These are phyloP conservation scores for Coemansia umbellata DNA, from an alignment of 192 early-diverging fungal genomes.

Conservation along the genomic window DNA sequence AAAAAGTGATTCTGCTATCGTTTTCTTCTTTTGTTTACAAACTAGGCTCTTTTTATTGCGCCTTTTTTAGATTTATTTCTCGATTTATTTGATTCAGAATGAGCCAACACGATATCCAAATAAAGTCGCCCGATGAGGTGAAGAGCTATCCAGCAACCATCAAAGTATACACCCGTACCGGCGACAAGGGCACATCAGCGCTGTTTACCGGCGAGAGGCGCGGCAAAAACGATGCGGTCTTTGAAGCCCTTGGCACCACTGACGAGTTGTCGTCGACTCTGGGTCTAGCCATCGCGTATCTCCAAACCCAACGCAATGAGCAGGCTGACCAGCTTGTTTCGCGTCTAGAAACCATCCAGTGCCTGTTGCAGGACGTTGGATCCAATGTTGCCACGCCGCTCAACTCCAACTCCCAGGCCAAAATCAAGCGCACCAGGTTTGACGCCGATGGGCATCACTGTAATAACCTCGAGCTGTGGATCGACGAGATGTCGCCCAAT, in stretches of 20 bases:
- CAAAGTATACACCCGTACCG: constrained; percentile 90
- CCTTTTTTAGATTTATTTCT: no score
- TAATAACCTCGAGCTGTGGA: constrained; percentile 73
- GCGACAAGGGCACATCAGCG: constrained; percentile 87
- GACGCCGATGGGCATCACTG: constrained; percentile 64
- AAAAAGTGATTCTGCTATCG: no score
- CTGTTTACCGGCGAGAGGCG: constrained; percentile 89
- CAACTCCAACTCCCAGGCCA: constrained; percentile 52
- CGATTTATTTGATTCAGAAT: no score
- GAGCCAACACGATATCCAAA: no score
- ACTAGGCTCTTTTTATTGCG: no score
- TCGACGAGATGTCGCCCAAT: constrained; percentile 67
- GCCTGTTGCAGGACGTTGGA: constrained; percentile 82
- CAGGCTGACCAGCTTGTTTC: constrained; percentile 10
- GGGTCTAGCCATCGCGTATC: constrained; percentile 44
- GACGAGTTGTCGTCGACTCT: constrained; percentile 76
- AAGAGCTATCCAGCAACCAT: constrained; percentile 50
- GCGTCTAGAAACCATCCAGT: constrained; percentile 71
- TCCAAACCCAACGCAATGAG: constrained; percentile 1
- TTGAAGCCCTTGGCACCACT: constrained; percentile 86
- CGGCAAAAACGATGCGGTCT: constrained; percentile 79
- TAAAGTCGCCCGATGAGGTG: constrained; percentile 44
- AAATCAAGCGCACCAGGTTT: constrained; percentile 71
- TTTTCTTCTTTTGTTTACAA: no score
- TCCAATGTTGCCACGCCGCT: constrained; percentile 92